These are phyloP conservation scores for Lumnitzera littorea DNA, from an alignment of 345 rosid genomes.

Conservation along the genomic window DNA sequence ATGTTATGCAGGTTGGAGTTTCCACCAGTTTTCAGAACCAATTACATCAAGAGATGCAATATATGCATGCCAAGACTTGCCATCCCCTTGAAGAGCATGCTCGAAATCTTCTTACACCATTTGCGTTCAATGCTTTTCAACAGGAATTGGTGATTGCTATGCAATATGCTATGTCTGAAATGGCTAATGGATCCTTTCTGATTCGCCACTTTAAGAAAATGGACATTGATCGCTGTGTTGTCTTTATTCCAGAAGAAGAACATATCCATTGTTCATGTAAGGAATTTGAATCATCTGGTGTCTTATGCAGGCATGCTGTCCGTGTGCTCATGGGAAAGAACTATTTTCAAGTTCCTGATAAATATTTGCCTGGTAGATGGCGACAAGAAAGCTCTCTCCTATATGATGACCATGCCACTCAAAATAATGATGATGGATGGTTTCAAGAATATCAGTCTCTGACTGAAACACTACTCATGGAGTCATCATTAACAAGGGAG, in stretches of 20 bases:
- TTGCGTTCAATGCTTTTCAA: constrained; percentile 66
- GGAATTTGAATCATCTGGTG: constrained; percentile 81
- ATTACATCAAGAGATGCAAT: constrained; percentile 29
- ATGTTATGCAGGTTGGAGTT: constrained; percentile 40
- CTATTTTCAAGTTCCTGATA: constrained; percentile 75
- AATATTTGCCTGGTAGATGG: constrained; percentile 74
- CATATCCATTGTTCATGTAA: constrained; percentile 87
- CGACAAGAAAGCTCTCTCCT: constrained; percentile 40
- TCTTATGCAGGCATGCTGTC: constrained; percentile 75
- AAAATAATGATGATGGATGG: constrained; percentile 41
- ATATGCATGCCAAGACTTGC: constrained; percentile 53
- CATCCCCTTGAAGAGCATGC: constrained; percentile 89
- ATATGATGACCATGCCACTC: constrained; percentile 35
- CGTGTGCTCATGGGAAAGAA: constrained; percentile 65
- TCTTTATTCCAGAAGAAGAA: constrained; percentile 70
- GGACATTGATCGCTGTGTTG: constrained; percentile 65
- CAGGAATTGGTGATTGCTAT: constrained; percentile 71
- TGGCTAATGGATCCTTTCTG: constrained; percentile 75
- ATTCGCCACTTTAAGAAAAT: constrained; percentile 73
- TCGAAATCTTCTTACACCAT: constrained; percentile 62
- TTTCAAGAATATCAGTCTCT: constrained; percentile 61
- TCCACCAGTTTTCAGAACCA: constrained; percentile 42
- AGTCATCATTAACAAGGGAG: constrained; percentile 55
- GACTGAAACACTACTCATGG: constrained; percentile 54
- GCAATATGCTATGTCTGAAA: constrained; percentile 69